phyloP scores from a whole-genome alignment of 495 filamentous ascomycete genomes.

The Diplogelasinospora grovesii region DNA sequence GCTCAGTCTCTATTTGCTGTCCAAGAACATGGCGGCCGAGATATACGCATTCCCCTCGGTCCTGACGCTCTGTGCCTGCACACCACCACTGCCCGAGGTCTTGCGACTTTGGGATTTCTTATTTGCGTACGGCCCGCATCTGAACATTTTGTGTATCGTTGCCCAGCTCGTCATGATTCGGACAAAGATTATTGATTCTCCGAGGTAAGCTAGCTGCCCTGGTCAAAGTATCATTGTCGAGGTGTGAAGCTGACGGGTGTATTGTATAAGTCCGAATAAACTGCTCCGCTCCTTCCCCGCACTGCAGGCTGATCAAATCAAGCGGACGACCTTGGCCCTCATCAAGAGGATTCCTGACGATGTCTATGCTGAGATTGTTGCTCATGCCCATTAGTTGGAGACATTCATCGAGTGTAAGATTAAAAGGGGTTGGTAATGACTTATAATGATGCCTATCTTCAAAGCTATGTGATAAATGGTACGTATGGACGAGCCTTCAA shows the following conservation, averaged over 20 bases:
- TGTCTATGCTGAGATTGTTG: constrained; percentile 80
- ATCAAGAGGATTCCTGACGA: constrained; percentile 81
- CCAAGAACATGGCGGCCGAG: constrained; percentile 82
- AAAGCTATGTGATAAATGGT: too few relatives aligned
- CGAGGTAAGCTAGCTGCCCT: constrained; percentile 74
- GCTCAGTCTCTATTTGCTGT: constrained; percentile 72
- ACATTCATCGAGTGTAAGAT: too few relatives aligned
- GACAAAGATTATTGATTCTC: constrained; percentile 70
- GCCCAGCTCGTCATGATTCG: constrained; percentile 88
- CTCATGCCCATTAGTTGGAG: constrained; percentile 84
- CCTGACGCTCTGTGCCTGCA: constrained; percentile 89
- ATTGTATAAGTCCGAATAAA: constrained; percentile 68
- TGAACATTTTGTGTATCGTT: constrained; percentile 95
- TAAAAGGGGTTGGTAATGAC: too few relatives aligned
- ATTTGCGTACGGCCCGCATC: constrained; percentile 87
- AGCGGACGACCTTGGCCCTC: constrained; percentile 68
- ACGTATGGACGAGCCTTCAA: too few relatives aligned
- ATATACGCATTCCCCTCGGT: constrained; percentile 98
- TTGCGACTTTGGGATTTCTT: constrained; percentile 96
- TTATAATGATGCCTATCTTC: too few relatives aligned
- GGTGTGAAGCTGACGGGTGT: too few relatives aligned
- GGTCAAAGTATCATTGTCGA: too few relatives aligned
- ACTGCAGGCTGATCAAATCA: constrained; percentile 73
- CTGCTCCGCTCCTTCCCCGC: constrained; percentile 84
- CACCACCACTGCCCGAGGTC: constrained; percentile 93